A percentile compares a stretch with the other conserved stretches of the same genome.
Evolutionary conservation across 768 basidiomycete genomes (phyloP).

Genomic region (Lentinula sp.): DNA sequence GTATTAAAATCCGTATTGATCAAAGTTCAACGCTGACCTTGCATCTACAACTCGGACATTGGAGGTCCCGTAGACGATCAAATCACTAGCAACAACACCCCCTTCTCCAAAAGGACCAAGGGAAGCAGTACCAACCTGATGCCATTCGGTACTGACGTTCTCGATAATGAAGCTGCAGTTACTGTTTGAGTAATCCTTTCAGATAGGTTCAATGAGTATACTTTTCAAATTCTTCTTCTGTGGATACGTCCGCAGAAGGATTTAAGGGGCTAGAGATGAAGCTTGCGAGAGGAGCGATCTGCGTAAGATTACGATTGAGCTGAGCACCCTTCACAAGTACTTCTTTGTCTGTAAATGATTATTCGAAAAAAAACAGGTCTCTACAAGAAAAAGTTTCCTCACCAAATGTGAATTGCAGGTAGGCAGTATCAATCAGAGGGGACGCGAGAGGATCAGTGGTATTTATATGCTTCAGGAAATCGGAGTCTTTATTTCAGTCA

Average conservation of each 20-base stretch:
- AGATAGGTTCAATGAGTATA: background rate
- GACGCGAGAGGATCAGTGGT: background rate
- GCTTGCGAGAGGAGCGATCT: background rate
- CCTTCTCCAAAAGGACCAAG: constrained; percentile 30
- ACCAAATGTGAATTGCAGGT: background rate
- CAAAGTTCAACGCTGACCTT: constrained; percentile 14
- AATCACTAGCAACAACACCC: constrained; percentile 42
- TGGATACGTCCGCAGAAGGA: background rate
- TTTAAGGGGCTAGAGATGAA: background rate
- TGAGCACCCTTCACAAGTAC: background rate
- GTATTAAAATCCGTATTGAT: background rate
- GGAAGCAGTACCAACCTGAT: constrained; percentile 42
- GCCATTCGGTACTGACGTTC: constrained; percentile 19
- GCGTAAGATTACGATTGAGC: background rate
- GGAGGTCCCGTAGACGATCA: constrained; percentile 39
- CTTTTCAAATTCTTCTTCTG: background rate
- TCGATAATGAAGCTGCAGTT: background rate
- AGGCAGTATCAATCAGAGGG: constrained; percentile 3
- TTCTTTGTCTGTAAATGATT: background rate
- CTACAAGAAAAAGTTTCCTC: background rate
- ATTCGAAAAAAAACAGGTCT: background rate
- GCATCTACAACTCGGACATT: constrained; percentile 51
- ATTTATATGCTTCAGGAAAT: background rate
- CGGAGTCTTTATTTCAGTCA: background rate
- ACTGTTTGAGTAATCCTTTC: background rate